Percentiles rank a stretch among this genome's conserved stretches.
These are phyloP conservation scores for Gnaphalium uliginosum DNA, from an alignment of 129 eudicot genomes.

Conservation along the genomic window DNA sequence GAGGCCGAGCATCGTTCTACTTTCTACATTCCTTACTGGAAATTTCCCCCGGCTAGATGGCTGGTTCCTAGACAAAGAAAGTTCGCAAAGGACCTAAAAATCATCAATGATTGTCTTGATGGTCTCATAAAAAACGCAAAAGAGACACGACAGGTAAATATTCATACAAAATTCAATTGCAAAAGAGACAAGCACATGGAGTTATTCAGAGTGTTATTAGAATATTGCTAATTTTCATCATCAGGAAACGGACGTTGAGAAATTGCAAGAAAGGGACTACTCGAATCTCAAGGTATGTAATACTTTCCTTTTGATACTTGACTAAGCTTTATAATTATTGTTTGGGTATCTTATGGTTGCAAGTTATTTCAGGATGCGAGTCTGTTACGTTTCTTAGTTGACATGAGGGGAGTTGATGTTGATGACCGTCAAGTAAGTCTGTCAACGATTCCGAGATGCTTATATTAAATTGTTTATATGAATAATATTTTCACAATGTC, in stretches of 20 bases:
- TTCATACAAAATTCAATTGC: not conserved
- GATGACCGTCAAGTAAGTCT: constrained; percentile 92
- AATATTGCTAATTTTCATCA: constrained; percentile 8
- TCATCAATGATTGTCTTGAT: constrained; percentile 95
- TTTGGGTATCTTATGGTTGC: constrained; percentile 20
- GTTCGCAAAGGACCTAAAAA: constrained; percentile 74
- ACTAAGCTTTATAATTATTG: constrained; percentile 1
- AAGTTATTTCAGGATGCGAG: constrained; percentile 90
- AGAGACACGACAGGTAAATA: constrained; percentile 86
- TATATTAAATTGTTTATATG: not conserved
- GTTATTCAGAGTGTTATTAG: not conserved
- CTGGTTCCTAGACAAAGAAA: constrained; percentile 91
- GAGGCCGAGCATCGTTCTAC: constrained; percentile 99
- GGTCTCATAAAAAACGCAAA: constrained; percentile 91
- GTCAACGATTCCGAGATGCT: not conserved
- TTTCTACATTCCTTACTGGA: constrained; percentile 98
- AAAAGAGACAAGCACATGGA: not conserved
- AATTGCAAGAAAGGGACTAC: constrained; percentile 96
- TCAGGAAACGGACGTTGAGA: constrained; percentile 98
- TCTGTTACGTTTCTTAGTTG: constrained; percentile 91
- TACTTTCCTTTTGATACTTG: not conserved
- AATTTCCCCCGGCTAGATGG: constrained; percentile 88
- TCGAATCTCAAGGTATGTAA: constrained; percentile 68
- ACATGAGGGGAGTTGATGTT: constrained; percentile 98
- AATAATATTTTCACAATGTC: not conserved